phyloP scores from a whole-genome alignment of 2,329 filamentous ascomycete genomes.

The Sporothrix euskadiensis region DNA sequence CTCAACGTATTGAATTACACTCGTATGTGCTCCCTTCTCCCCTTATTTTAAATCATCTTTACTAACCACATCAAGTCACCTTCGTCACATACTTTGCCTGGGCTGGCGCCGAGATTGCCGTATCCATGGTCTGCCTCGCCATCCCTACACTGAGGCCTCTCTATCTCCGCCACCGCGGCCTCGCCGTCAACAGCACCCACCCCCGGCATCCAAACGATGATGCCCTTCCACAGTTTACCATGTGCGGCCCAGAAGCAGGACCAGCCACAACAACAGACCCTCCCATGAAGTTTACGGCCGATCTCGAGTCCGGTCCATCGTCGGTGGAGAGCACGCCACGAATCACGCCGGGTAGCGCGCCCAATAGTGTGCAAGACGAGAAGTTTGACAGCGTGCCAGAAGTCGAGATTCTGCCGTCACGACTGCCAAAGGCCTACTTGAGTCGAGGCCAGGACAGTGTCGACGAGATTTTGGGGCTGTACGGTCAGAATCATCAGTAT shows the following conservation, averaged over 20 bases:
- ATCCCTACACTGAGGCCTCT: slow-evolving; percentile 45
- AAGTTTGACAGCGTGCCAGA: slow-evolving; percentile 42
- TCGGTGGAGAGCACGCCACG: not conserved
- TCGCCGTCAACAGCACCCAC: slow-evolving; percentile 31
- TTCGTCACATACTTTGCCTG: slow-evolving; percentile 35
- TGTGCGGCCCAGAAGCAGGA: slow-evolving; percentile 56
- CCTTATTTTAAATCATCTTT: not conserved
- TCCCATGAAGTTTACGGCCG: not conserved
- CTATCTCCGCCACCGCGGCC: slow-evolving; percentile 46
- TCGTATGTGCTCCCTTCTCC: slow-evolving; percentile 31
- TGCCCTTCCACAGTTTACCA: slow-evolving; percentile 41
- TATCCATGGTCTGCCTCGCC: slow-evolving; percentile 45
- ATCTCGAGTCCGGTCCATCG: not conserved
- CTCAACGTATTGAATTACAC: slow-evolving; percentile 38
- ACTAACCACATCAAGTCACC: slow-evolving; percentile 30
- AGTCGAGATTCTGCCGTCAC: slow-evolving; percentile 3
- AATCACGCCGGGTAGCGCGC: slow-evolving; percentile 10
- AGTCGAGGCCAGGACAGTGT: slow-evolving; percentile 37
- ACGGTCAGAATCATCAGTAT: slow-evolving; percentile 32
- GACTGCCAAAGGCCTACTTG: slow-evolving; percentile 18
- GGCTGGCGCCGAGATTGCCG: slow-evolving; percentile 44
- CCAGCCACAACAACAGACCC: not conserved
- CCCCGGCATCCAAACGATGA: slow-evolving; percentile 70
- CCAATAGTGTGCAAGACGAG: slow-evolving; percentile 9
- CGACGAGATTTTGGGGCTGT: slow-evolving; percentile 39